Conservation (phyloP, 1,284 basidiomycete genomes). For the Microbotryomycetes sp. region DNA sequence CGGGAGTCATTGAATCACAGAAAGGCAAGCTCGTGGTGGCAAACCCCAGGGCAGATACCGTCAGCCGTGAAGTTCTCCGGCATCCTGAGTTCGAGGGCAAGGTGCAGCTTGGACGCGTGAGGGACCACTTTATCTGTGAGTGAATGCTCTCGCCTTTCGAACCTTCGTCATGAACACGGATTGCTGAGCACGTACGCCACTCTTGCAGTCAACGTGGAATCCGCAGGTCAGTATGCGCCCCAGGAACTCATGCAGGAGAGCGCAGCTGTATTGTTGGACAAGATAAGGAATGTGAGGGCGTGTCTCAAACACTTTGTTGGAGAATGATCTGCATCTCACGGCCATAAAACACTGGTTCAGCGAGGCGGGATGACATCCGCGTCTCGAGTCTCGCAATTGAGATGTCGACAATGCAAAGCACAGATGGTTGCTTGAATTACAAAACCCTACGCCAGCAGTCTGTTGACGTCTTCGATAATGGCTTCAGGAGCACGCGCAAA, state of each 20-base stretch:
- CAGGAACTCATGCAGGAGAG: constrained; percentile 78
- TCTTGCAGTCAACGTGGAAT: constrained; percentile 72
- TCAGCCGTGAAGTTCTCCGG: constrained; percentile 85
- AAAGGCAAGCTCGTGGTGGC: constrained; percentile 57
- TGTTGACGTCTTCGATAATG: too few species aligned
- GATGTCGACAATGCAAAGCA: too few species aligned
- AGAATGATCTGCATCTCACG: too few species aligned
- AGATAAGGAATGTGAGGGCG: constrained; percentile 48
- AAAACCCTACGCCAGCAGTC: too few species aligned
- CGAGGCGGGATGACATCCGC: too few species aligned
- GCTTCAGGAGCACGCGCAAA: too few species aligned
- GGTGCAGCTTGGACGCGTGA: constrained; percentile 74
- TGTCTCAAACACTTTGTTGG: too few species aligned
- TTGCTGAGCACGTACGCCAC: background rate
- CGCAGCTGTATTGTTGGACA: constrained; percentile 71
- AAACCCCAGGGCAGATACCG: constrained; percentile 69
- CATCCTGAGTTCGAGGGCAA: constrained; percentile 83
- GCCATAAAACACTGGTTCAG: too few species aligned
- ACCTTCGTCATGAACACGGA: background rate
- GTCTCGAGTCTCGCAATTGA: too few species aligned
- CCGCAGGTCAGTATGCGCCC: constrained; percentile 78
- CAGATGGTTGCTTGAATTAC: too few species aligned
- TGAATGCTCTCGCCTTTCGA: background rate
- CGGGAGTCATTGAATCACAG: constrained; percentile 72
- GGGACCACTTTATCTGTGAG: constrained; percentile 90